Evolutionary conservation across 1,284 basidiomycete species (phyloP).

Genomic region (Puccinia novopanici): DNA sequence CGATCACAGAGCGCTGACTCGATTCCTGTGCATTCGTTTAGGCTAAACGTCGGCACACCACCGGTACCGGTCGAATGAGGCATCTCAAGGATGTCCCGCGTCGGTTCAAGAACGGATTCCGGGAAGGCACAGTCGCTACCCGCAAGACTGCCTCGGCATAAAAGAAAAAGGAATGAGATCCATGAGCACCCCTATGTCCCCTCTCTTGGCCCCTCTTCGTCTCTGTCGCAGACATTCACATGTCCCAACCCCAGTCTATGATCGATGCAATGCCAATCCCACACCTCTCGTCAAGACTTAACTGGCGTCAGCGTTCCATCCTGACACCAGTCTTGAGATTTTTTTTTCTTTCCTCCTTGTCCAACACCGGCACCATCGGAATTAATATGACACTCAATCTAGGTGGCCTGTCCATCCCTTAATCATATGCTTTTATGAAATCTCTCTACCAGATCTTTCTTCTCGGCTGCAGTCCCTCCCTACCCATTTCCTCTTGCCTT

Average conservation of each 20-base stretch:
- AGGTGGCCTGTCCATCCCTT: neutral
- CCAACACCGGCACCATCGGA: neutral
- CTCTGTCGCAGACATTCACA: neutral
- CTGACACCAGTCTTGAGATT: neutral
- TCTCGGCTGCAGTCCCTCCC: neutral
- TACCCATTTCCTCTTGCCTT: too few relatives aligned
- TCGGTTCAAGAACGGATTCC: conserved; percentile 96
- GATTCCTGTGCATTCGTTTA: neutral
- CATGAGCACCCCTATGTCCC: neutral
- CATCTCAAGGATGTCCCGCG: conserved; percentile 85
- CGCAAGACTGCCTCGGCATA: conserved; percentile 29
- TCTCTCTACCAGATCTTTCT: neutral
- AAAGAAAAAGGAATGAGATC: neutral
- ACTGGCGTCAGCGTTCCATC: neutral
- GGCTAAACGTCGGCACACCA: conserved; percentile 55
- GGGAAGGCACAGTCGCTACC: conserved; percentile 50
- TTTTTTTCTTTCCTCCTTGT: neutral
- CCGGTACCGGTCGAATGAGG: conserved; percentile 93
- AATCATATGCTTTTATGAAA: neutral
- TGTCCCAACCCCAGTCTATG: neutral
- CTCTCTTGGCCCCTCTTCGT: conserved; percentile 1
- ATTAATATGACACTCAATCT: neutral
- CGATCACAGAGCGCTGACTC: neutral
- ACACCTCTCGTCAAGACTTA: neutral
- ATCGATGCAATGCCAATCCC: conserved; percentile 18